phyloP scores from a whole-genome alignment of 2,329 filamentous ascomycete species.

The Paecilomyces sp. region DNA sequence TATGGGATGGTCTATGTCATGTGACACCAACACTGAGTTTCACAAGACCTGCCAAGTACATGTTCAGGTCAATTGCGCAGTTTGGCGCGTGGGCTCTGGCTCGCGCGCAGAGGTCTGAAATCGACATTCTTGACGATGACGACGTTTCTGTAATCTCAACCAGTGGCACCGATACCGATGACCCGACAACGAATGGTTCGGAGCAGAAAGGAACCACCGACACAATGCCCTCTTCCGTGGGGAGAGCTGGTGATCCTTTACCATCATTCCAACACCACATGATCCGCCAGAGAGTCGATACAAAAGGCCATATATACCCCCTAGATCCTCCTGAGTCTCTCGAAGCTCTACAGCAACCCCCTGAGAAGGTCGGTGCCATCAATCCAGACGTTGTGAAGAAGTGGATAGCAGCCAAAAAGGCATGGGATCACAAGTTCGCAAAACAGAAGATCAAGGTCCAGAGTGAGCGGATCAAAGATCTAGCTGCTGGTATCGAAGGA shows the following conservation, averaged over 20 bases:
- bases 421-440: slow-evolving; percentile 68
- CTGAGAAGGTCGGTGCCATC: slow-evolving; percentile 65
- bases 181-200: slow-evolving; percentile 7
- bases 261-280: slow-evolving; percentile 77
- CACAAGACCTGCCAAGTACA: slow-evolving; percentile 89
- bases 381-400: slow-evolving; percentile 73
- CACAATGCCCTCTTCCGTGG: slow-evolving; percentile 47
- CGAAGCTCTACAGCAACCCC: slow-evolving; percentile 56
- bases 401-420: slow-evolving; percentile 68
- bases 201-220: slow-evolving; percentile 7
- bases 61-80: slow-evolving; percentile 87
- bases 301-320: slow-evolving; percentile 66
- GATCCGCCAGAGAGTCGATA: slow-evolving; percentile 81
- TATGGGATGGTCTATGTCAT: slow-evolving; percentile 94
- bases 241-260: slow-evolving; percentile 78
- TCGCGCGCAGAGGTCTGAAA: slow-evolving; percentile 67
- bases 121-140: slow-evolving; percentile 77
- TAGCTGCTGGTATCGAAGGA: slow-evolving; percentile 62
- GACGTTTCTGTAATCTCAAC: slow-evolving; percentile 69
- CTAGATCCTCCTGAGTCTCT: slow-evolving; percentile 60
- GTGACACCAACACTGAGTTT: slow-evolving; percentile 91
- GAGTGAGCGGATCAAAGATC: slow-evolving; percentile 64
- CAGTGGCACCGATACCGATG: slow-evolving; percentile 18
- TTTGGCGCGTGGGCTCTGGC: slow-evolving; percentile 90
- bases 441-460: slow-evolving; percentile 64